Conservation (phyloP, 2,329 filamentous ascomycete genomes). For the Colletotrichum sp. region DNA sequence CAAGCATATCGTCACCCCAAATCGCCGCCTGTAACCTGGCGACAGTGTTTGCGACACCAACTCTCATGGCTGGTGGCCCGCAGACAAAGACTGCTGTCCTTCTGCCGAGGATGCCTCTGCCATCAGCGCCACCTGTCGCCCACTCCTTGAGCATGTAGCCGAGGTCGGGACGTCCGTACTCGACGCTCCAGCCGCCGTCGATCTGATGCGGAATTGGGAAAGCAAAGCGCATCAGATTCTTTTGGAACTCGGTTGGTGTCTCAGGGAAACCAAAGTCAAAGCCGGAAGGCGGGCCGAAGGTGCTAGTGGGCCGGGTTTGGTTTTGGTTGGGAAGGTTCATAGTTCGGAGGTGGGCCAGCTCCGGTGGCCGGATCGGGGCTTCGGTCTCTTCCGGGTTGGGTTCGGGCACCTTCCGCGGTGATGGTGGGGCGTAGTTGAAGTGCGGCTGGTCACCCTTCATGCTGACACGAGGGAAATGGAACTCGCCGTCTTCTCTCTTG, state of each 20-base stretch:
- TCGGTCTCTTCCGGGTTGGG: conserved; percentile 23
- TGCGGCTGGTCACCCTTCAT: conserved; percentile 56
- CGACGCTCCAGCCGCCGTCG: conserved; percentile 85
- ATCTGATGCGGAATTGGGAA: conserved; percentile 74
- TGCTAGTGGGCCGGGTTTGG: conserved; percentile 54
- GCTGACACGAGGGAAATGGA: conserved; percentile 63
- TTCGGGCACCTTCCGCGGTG: conserved; percentile 39
- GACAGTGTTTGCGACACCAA: conserved; percentile 86
- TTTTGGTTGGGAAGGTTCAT: conserved; percentile 38
- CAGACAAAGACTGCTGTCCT: conserved; percentile 92
- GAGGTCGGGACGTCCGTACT: conserved; percentile 89
- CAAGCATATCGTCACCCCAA: conserved; percentile 76
- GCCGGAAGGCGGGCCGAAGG: conserved; percentile 64
- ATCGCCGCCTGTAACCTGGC: conserved; percentile 83
- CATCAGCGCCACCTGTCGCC: conserved; percentile 72
- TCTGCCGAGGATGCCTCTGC: conserved; percentile 74
- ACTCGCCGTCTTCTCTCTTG: conserved; percentile 42
- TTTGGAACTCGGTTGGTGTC: conserved; percentile 87
- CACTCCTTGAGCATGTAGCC: conserved; percentile 85
- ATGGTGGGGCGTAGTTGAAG: conserved; percentile 60
- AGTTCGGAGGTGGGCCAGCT: conserved; percentile 63
- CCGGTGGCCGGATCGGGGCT: conserved; percentile 49
- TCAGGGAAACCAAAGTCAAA: conserved; percentile 83
- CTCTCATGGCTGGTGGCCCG: conserved; percentile 84
- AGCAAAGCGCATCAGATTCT: conserved; percentile 88